Evolutionary conservation across 257 asterid genomes (phyloP).

Genomic region (Solanum etuberosum): DNA sequence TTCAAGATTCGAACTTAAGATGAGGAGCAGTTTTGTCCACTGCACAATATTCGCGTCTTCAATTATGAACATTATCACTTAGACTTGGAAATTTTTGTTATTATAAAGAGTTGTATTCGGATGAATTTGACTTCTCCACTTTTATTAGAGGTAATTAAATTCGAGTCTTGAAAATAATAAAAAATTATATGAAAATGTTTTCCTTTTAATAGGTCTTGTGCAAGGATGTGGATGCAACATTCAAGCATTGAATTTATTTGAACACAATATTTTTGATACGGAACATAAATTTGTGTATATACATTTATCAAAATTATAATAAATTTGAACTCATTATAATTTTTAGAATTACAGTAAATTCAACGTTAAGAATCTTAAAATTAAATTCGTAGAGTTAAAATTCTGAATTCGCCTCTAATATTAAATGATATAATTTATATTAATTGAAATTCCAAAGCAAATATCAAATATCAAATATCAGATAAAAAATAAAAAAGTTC

Average conservation of each 20-base stretch:
- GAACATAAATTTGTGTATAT: not conserved
- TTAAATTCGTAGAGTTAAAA: not conserved
- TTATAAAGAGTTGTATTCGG: fast-evolving
- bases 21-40: not conserved
- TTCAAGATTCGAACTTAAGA: too few relatives aligned
- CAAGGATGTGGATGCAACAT: not conserved
- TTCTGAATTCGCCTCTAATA: fast-evolving
- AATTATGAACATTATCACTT: too few relatives aligned
- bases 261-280: fast-evolving
- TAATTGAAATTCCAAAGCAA: fast-evolving
- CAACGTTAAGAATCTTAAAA: not conserved
- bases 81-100: not conserved
- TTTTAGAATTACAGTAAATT: too few relatives aligned
- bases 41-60: not conserved
- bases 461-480: not conserved
- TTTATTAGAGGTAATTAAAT: not conserved
- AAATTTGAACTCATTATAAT: not conserved
- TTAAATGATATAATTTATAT: fast-evolving
- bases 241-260: not conserved
- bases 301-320: not conserved
- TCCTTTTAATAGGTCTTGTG: not conserved
- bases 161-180: fast-evolving
- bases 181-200: not conserved
- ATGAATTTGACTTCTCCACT: not conserved
- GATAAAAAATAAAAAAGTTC: not conserved